Evolutionary conservation across 345 rosid species (phyloP), one percentile per base, ranked within the genome.

Genomic region (Pugionium dolabratum): DNA sequence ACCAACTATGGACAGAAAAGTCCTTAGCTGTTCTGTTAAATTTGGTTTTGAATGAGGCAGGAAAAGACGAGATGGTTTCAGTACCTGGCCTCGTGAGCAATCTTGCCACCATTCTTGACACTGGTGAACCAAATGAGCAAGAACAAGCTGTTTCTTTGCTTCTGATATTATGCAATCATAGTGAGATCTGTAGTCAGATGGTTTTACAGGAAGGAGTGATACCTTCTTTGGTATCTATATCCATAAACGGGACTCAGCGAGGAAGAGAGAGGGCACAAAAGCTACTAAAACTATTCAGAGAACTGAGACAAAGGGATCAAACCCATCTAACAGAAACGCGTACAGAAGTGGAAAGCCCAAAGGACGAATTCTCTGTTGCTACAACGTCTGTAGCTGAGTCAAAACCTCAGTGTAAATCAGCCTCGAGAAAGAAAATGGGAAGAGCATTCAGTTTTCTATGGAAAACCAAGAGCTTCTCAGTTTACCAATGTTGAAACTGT

Each of bases 171-270:
- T 94, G 99, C 71, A 82, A 70, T 0, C 88, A 90, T 42, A 85
- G 81, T 53, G 96, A 94, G 52, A 67, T 75, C 2, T 90, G 99
- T 78, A 71, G 89, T 67, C 88, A 86, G 55, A 71, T 94, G 85
- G 96, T 88, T 37, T 69, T 94, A 59, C 99, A 88, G 65, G 99
- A 94, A 79, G 99, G 99, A 4, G 99, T 88, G 27, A 90, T 94
- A 61, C 99, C 99, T n/a, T 85, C 95, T 32, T 68, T 94, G 55
- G 99, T 94, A 62, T 94, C 99, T 9, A 80, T 94, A 1, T 88
- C 96, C 0, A 91, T 90, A 31, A 90, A 88, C 9, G 99, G 99
- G 26, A 90, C 97, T 27, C 43, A 78, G 9, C 71, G 96, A 9
- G 97, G 95, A 53, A 84, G 73, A 81, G 97, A 90, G 50, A 88